phyloP scores from a whole-genome alignment of 176 grass and related monocot genomes.

The Paspalum vaginatum region DNA sequence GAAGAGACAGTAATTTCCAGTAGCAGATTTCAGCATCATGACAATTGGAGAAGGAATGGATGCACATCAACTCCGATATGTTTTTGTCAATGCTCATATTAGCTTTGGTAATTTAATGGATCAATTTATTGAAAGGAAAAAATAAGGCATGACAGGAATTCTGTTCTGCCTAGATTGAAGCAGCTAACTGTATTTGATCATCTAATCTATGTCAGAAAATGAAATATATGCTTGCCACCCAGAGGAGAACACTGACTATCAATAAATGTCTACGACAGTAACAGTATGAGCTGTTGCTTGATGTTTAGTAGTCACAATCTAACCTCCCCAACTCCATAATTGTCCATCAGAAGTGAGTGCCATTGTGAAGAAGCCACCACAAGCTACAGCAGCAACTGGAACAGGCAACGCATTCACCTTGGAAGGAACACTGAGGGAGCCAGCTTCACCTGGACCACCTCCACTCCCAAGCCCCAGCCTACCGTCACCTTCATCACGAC shows the following conservation, averaged over 20 bases:
- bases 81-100: not conserved
- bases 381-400: slow-evolving; percentile 68
- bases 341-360: slow-evolving; percentile 76
- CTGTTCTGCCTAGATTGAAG: not conserved
- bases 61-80: not conserved
- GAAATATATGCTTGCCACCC: slow-evolving; percentile 1
- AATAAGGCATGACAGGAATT: not conserved
- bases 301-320: slow-evolving; percentile 23
- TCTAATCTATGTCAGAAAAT: not conserved
- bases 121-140: slow-evolving; percentile 20
- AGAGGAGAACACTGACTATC: not conserved
- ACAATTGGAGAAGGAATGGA: not conserved
- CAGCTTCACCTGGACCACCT: slow-evolving; percentile 93
- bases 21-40: not conserved
- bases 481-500: slow-evolving; percentile 90
- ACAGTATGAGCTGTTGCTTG: not conserved
- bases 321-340: slow-evolving; percentile 98
- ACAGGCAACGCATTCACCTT: slow-evolving; percentile 74
- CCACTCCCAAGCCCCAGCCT: slow-evolving; percentile 88
- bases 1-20: too few relatives aligned
- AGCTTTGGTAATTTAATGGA: not conserved
- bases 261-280: not conserved
- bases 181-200: not conserved
- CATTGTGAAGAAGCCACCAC: slow-evolving; percentile 95
- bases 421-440: slow-evolving; percentile 83